These are phyloP conservation scores for Teratosphaeria zuluensis DNA, from an alignment of 2,329 filamentous ascomycete genomes.

Conservation along the genomic window DNA sequence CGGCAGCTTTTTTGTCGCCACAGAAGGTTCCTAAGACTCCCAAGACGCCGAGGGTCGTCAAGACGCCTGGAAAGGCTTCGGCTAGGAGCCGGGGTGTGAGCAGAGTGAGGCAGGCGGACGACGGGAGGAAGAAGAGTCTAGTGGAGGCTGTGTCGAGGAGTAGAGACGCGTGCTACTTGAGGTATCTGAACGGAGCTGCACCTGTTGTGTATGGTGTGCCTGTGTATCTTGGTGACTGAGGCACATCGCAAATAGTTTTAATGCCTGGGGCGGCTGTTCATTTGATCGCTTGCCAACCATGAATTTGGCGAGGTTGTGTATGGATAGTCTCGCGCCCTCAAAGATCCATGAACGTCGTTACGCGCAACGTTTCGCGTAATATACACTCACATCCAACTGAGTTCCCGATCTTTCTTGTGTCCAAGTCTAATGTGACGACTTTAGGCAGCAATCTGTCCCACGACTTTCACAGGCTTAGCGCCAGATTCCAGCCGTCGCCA, in stretches of 20 bases:
- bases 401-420: background rate
- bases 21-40: constrained; percentile 22
- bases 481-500: background rate
- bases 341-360: background rate
- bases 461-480: background rate
- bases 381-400: background rate
- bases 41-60: constrained; percentile 25
- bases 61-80: constrained; percentile 13
- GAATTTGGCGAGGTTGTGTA: background rate
- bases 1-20: constrained; percentile 19
- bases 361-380: background rate
- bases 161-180: constrained; percentile 70
- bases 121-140: constrained; percentile 38
- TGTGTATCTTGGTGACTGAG: constrained; percentile 56
- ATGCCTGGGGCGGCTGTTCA: background rate
- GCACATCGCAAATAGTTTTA: background rate
- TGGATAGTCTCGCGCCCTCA: background rate
- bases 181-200: constrained; percentile 86
- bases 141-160: constrained; percentile 74
- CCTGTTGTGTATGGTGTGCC: constrained; percentile 93
- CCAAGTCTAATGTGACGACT: background rate
- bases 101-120: constrained; percentile 12
- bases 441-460: background rate
- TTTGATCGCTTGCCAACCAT: background rate
- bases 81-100: constrained; percentile 16